Evolutionary conservation across 108 stramenopile genomes (phyloP).

Genomic region (Cyclotella choctawhatcheeana): DNA sequence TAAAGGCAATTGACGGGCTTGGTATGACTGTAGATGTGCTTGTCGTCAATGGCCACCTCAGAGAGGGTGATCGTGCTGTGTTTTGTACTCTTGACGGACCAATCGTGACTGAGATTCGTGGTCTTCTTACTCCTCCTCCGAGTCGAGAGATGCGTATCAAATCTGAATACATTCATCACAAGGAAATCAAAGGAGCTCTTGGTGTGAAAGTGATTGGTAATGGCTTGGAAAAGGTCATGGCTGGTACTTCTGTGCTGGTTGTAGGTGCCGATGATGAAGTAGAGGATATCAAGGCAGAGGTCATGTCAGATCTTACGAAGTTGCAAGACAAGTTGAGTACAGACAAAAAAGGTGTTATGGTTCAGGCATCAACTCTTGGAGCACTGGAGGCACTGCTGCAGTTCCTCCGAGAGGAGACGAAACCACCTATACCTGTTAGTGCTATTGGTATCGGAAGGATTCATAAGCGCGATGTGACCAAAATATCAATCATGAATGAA

Average conservation of each 20-base stretch:
- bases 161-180: constrained; percentile 97
- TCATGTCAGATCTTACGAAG: constrained; percentile 93
- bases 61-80: constrained; percentile 96
- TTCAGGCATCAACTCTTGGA: constrained; percentile 98
- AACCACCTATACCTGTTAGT: constrained; percentile 98
- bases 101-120: constrained; percentile 96
- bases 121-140: constrained; percentile 97
- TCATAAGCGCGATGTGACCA: constrained; percentile 97
- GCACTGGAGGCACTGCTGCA: constrained; percentile 98
- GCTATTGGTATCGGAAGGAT: constrained; percentile 96
- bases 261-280: constrained; percentile 96
- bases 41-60: constrained; percentile 93
- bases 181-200: constrained; percentile 93
- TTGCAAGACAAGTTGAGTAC: constrained; percentile 90
- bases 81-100: constrained; percentile 98
- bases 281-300: constrained; percentile 97
- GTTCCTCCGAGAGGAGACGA: constrained; percentile 96
- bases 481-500: constrained; percentile 98
- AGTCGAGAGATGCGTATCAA: constrained; percentile 98
- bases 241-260: constrained; percentile 97
- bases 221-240: constrained; percentile 95
- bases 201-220: constrained; percentile 98
- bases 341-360: constrained; percentile 95
- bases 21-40: constrained; percentile 99
- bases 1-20: constrained; percentile 98